Conservation (phyloP, 305 asterid species). For the Fraxinus floribunda region DNA sequence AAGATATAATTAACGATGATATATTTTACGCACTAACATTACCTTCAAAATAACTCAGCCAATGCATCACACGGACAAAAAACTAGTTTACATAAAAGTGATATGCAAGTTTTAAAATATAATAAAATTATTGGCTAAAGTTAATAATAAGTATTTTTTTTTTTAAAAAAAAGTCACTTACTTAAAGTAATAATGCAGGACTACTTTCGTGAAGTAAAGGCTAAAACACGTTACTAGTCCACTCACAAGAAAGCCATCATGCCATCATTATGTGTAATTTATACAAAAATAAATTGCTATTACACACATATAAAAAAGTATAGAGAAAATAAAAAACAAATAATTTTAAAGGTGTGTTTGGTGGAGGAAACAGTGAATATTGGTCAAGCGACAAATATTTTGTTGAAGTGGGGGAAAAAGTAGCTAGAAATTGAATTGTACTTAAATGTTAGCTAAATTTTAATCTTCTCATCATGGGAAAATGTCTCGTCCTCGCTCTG, state of each 20-base stretch:
- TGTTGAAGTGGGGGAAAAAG: neutral
- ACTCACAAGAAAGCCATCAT: neutral
- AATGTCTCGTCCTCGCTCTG: neutral
- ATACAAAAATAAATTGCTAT: neutral
- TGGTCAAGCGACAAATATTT: neutral
- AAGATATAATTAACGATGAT: too few species aligned
- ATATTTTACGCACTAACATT: too few species aligned
- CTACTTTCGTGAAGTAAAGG: neutral
- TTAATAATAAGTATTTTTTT: too few species aligned
- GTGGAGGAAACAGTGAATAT: neutral
- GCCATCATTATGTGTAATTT: neutral
- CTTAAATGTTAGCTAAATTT: neutral
- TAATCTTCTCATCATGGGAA: neutral
- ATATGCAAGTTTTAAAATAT: neutral
- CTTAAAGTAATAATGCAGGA: neutral
- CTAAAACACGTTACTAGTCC: neutral
- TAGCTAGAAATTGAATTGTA: neutral
- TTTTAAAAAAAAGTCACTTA: too few species aligned
- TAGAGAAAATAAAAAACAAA: too few species aligned
- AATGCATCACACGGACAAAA: too few species aligned
- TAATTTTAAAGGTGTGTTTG: neutral
- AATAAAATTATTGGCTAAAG: neutral
- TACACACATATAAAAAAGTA: neutral
- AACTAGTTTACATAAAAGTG: too few species aligned
- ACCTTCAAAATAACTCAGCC: too few species aligned